Evolutionary conservation across 441 rosid genomes (phyloP).

Genomic region (Macaranga tanarius): DNA sequence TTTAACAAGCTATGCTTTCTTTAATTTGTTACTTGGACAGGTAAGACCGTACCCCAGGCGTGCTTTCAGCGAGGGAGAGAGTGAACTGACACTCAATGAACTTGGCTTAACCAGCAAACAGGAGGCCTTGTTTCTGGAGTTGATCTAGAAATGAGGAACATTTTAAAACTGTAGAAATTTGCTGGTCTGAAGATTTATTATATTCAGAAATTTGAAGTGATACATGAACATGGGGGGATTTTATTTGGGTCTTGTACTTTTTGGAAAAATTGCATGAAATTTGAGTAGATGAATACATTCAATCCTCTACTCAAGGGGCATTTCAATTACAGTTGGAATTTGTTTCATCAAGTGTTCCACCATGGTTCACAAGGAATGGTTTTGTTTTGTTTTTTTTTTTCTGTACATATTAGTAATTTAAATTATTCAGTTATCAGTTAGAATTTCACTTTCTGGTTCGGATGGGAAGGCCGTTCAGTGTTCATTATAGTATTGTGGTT

Average conservation of each 20-base stretch:
- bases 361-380: background rate
- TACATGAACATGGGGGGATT: conserved; percentile 13
- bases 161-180: conserved; percentile 23
- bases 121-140: conserved; percentile 94
- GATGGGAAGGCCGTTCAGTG: background rate
- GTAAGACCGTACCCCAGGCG: conserved; percentile 98
- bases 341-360: conserved; percentile 17
- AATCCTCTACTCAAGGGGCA: conserved; percentile 1
- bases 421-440: background rate
- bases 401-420: conserved; percentile 22
- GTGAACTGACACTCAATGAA: conserved; percentile 60
- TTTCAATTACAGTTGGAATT: conserved; percentile 11
- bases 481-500: background rate
- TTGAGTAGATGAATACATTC: conserved; percentile 10
- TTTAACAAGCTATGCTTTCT: background rate
- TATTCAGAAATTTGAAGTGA: conserved; percentile 15
- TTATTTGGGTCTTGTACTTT: conserved; percentile 25
- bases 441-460: background rate
- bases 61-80: conserved; percentile 76
- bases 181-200: conserved; percentile 16
- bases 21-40: conserved; percentile 41
- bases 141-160: conserved; percentile 35
- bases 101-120: conserved; percentile 91
- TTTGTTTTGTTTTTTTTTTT: background rate
- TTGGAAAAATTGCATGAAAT: conserved; percentile 21